phyloP scores from a whole-genome alignment of 805 yeast genomes.

The Tetrapisispora fleetii region DNA sequence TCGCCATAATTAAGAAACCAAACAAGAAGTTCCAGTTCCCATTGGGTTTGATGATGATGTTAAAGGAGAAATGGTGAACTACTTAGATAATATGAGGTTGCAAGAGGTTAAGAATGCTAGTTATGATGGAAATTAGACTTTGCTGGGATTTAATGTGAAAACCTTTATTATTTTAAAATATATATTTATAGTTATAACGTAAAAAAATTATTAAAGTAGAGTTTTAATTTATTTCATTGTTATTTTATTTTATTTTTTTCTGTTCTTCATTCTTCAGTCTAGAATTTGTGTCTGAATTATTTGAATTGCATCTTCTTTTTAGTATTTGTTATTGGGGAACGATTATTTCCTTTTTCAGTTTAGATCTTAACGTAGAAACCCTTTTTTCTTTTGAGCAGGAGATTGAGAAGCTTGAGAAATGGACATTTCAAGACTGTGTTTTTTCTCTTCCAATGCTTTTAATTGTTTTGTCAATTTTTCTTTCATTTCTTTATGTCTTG shows the following conservation, averaged over 20 bases:
- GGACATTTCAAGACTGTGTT: slow-evolving; percentile 58
- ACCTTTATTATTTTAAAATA: no score
- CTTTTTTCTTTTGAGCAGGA: slow-evolving; percentile 59
- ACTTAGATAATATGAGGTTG: no score
- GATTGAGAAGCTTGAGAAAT: slow-evolving; percentile 32
- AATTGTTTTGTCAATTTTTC: slow-evolving; percentile 85
- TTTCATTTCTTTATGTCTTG: slow-evolving; percentile 95
- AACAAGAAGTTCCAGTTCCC: no score
- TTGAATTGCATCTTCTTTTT: not conserved
- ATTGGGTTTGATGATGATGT: not conserved
- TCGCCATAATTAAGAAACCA: not conserved
- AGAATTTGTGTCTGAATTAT: no score
- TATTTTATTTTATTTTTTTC: no score
- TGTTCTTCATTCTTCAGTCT: no score
- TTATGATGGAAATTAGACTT: no score
- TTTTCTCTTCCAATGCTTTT: slow-evolving; percentile 83
- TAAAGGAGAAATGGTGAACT: not conserved
- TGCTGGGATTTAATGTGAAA: no score
- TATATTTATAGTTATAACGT: no score
- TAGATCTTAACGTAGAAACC: slow-evolving; percentile 53
- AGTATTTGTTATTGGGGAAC: not conserved
- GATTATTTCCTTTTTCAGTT: not conserved
- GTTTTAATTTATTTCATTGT: no score
- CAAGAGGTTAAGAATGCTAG: no score
- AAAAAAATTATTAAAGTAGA: no score